phyloP scores from a whole-genome alignment of 768 basidiomycete species.

The Pholiota microspora region DNA sequence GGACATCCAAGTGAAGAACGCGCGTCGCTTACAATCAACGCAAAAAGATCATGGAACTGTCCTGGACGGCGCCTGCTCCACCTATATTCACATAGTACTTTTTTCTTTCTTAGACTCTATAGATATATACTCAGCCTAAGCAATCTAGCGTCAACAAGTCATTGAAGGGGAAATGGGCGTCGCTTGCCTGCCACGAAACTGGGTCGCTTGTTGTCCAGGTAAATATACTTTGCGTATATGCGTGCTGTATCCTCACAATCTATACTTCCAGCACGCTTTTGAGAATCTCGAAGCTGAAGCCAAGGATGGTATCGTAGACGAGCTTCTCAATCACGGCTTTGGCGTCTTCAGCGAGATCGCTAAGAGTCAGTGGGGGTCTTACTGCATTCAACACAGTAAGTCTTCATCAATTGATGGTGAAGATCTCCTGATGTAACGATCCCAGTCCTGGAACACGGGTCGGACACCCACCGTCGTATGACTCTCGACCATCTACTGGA shows the following conservation, averaged over 20 bases:
- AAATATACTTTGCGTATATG: constrained; percentile 13
- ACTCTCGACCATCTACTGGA: constrained; percentile 75
- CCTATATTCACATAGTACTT: constrained; percentile 86
- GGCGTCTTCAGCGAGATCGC: constrained; percentile 70
- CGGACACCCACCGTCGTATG: constrained; percentile 68
- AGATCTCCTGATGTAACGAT: neutral
- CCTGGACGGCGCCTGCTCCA: constrained; percentile 83
- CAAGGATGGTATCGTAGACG: constrained; percentile 83
- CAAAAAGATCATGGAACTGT: constrained; percentile 81
- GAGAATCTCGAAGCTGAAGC: constrained; percentile 83
- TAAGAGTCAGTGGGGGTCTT: constrained; percentile 89
- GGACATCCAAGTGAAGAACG: neutral
- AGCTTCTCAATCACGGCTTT: constrained; percentile 72
- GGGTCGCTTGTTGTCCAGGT: constrained; percentile 89
- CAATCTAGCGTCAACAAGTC: constrained; percentile 75
- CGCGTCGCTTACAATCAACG: neutral
- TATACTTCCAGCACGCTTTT: constrained; percentile 62
- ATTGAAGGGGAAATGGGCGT: constrained; percentile 85
- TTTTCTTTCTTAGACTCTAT: neutral
- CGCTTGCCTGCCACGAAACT: constrained; percentile 87
- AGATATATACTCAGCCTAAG: neutral
- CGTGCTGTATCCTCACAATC: neutral
- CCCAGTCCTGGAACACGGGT: constrained; percentile 67
- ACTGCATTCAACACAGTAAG: constrained; percentile 88
- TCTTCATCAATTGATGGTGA: constrained; percentile 26